Evolutionary conservation across 2,329 filamentous ascomycete species (phyloP).

Genomic region (Cordyceps tenuipes): DNA sequence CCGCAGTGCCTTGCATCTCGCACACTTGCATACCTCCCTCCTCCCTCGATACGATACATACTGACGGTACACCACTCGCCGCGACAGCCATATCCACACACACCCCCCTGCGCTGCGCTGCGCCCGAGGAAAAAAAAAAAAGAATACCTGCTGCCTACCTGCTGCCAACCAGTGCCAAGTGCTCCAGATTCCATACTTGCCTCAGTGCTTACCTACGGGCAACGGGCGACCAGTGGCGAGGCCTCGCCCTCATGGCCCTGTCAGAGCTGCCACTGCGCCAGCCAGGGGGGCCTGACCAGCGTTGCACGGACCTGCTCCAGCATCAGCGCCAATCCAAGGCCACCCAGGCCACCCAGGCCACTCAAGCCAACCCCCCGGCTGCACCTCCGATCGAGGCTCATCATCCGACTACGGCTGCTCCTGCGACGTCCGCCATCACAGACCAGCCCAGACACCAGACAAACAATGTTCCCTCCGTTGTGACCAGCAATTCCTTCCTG

Average conservation of each 20-base stretch:
- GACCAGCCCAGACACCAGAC: not conserved
- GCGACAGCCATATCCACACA: not conserved
- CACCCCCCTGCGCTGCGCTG: not conserved
- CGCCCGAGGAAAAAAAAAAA: too few relatives aligned
- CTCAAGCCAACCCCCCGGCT: conserved; percentile 16
- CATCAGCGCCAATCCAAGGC: conserved; percentile 14
- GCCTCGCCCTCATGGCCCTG: conserved; percentile 8
- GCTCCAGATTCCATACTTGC: too few relatives aligned
- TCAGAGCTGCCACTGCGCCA: conserved; percentile 2
- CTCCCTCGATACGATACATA: not conserved
- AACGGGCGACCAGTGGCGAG: not conserved
- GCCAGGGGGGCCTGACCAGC: conserved; percentile 1
- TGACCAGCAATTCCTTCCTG: not conserved
- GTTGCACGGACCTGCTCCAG: conserved; percentile 1
- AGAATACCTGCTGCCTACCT: too few relatives aligned
- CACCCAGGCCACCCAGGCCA: too few relatives aligned
- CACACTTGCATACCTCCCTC: not conserved
- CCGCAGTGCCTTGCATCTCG: conserved; percentile 10
- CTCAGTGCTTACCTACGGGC: too few relatives aligned
- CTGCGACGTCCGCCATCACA: not conserved
- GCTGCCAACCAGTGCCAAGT: too few relatives aligned
- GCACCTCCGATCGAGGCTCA: conserved; percentile 10
- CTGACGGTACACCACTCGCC: not conserved
- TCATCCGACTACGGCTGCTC: not conserved
- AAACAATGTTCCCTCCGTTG: conserved; percentile 16